phyloP scores from a whole-genome alignment of 179 eudicot genomes.

The Beta macrorhiza region DNA sequence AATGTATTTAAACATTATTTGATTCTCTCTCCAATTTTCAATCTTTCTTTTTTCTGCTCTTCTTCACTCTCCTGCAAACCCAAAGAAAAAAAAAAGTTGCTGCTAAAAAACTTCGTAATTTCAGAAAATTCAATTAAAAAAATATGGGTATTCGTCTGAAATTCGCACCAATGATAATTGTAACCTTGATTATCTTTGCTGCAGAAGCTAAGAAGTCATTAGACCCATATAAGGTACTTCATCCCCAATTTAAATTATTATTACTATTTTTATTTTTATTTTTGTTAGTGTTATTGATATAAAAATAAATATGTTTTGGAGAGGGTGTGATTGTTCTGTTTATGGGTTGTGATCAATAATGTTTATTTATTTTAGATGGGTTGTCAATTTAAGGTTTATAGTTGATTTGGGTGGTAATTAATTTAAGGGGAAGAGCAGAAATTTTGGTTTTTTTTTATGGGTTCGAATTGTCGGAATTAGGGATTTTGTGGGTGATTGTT shows the following conservation, averaged over 20 bases:
- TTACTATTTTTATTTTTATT: not conserved
- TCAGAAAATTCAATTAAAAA: not conserved
- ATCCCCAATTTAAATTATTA: too few species aligned
- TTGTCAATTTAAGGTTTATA: not conserved
- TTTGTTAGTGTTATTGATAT: too few species aligned
- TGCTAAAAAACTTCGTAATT: not conserved
- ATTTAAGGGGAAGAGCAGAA: not conserved
- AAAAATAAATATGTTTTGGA: too few species aligned
- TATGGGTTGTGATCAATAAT: not conserved
- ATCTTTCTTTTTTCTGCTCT: too few species aligned
- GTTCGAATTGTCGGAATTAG: too few species aligned
- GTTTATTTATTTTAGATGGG: not conserved
- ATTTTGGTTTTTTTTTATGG: not conserved
- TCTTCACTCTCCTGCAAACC: not conserved
- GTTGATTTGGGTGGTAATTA: not conserved
- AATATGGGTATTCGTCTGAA: slow-evolving; percentile 39
- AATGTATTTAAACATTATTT: slow-evolving; percentile 29
- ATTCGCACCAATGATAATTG: slow-evolving; percentile 25
- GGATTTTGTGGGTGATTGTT: too few species aligned
- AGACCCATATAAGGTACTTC: slow-evolving; percentile 76
- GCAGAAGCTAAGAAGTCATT: slow-evolving; percentile 49
- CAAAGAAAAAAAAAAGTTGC: not conserved
- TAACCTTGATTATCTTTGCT: slow-evolving; percentile 31
- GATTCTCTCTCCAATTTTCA: not conserved
- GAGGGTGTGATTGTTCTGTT: too few species aligned